Percentiles rank a stretch among this genome's conserved stretches.
Conservation (phyloP, 768 basidiomycete species). For the Suillus plorans region DNA sequence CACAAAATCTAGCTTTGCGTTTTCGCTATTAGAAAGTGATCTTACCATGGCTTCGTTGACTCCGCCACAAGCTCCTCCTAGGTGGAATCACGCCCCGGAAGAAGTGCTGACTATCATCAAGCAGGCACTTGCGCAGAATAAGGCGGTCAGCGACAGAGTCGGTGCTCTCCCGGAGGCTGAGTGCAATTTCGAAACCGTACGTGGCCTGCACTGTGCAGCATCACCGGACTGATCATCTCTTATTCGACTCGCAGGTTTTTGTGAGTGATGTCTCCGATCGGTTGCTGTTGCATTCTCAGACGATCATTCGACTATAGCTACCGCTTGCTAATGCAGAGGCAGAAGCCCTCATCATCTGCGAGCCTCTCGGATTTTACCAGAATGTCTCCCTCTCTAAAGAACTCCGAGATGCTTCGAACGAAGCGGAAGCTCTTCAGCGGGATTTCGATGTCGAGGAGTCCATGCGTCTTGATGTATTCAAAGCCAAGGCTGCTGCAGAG, state of each 20-base stretch:
- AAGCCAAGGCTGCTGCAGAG: slow-evolving; percentile 67
- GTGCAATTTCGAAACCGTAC: slow-evolving; percentile 66
- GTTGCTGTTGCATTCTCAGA: slow-evolving; percentile 20
- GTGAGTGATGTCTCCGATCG: slow-evolving; percentile 45
- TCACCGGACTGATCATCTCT: not conserved
- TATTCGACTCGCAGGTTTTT: slow-evolving; percentile 54
- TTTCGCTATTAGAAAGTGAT: slow-evolving; percentile 5
- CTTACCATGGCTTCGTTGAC: slow-evolving; percentile 45
- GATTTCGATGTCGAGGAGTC: slow-evolving; percentile 74
- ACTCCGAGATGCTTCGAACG: slow-evolving; percentile 80
- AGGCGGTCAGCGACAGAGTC: slow-evolving; percentile 55
- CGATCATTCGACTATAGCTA: slow-evolving; percentile 36
- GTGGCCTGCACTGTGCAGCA: slow-evolving; percentile 20
- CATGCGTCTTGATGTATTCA: slow-evolving; percentile 81
- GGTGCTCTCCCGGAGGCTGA: slow-evolving; percentile 55
- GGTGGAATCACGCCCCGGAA: slow-evolving; percentile 65
- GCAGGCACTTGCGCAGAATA: slow-evolving; percentile 56
- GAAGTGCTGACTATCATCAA: slow-evolving; percentile 59
- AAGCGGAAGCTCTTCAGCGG: slow-evolving; percentile 66
- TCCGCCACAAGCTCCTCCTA: slow-evolving; percentile 65
- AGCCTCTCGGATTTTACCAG: slow-evolving; percentile 77
- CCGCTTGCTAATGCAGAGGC: slow-evolving; percentile 63
- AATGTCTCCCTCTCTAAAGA: slow-evolving; percentile 74
- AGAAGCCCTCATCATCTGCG: slow-evolving; percentile 45
- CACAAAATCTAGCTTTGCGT: not conserved